phyloP scores from a whole-genome alignment of 192 early-diverging fungal genomes.

The Spinellus fusiger region DNA sequence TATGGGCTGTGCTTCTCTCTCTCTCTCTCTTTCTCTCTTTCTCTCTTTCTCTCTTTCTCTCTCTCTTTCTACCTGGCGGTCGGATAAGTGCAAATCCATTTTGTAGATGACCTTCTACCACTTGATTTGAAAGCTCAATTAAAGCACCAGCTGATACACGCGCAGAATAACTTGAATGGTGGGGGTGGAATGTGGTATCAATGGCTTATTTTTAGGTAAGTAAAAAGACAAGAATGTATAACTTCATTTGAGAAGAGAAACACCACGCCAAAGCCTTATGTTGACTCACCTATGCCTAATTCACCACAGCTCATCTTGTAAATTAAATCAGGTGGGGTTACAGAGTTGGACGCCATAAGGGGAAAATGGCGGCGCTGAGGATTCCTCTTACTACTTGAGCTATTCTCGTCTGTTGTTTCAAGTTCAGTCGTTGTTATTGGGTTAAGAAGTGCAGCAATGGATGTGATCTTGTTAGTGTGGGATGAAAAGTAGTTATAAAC shows the following conservation, averaged over 20 bases:
- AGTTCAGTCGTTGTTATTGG: not conserved
- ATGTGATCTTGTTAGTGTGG: constrained; percentile 10
- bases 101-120: constrained; percentile 46
- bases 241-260: too few species aligned
- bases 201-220: constrained; percentile 9
- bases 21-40: not conserved
- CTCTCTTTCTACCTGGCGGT: constrained; percentile 48
- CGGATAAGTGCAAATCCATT: constrained; percentile 71
- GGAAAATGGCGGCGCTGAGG: too few species aligned
- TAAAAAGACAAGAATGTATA: constrained; percentile 20
- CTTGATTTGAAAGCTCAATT: constrained; percentile 32
- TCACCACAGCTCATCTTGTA: constrained; percentile 49
- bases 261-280: not conserved
- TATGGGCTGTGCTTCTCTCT: not conserved
- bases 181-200: constrained; percentile 25
- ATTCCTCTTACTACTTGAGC: too few species aligned
- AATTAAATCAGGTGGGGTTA: constrained; percentile 32
- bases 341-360: too few species aligned
- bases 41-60: constrained; percentile 1
- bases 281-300: constrained; percentile 35
- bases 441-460: constrained; percentile 27
- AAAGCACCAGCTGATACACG: constrained; percentile 15
- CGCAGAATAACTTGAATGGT: constrained; percentile 17
- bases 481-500: constrained; percentile 37
- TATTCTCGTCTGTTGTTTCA: not conserved